Base-by-base conservation (phyloP, 495 filamentous ascomycete genomes). In the Neurospora sp. region DNA sequence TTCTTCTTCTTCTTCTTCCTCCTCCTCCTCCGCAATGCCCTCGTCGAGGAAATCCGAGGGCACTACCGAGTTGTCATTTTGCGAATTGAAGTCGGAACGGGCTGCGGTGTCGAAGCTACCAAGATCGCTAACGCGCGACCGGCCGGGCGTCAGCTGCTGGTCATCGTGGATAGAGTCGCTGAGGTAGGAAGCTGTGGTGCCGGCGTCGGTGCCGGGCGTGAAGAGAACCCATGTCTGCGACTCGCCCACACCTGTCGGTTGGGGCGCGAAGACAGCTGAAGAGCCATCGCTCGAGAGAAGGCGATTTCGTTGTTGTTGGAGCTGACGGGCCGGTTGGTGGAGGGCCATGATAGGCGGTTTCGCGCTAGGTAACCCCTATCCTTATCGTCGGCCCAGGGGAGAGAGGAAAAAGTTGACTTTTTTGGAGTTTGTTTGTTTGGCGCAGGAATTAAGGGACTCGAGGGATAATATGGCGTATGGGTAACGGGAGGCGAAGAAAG, bases 161-260 rank as follows among this genome's bases (percentile, higher is more conserved):
- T 92, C 93, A 72, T 87, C 88, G 42, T 89, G 89, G 14, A 92
- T 90, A 27, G 93, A 94, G 53, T 65, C 53, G 71, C 88, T 90
- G 12, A 91, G 88, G 76, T 91, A 90, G 0, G 90, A 92, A 20
- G 87, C 87, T 44, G 89, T 87, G 65, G 88, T 88, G 35, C 84
- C 86, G 8, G 90, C 89, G 44, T 88, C 83, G 27, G 89, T 88
- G 20, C 87, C 84, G 4, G 94, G 94, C 12, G 93, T 93, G 83
- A 99, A 99, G 75, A 99, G 88, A 61, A 99, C 90, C 96, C 96
- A 98, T 89, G 97, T 94, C 79, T 94, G 90, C 4, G 93, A 89
- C 69, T 97, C 92, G 77, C 91, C 89, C 53, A 87, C 76, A 22
- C 76, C 77, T 40, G 74, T 81, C 75, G 75, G 79, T 70, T 79